Percentiles rank a stretch among this genome's conserved stretches.
Evolutionary conservation across 2,329 filamentous ascomycete species (phyloP).

Genomic region (Cercospora nicotianae): DNA sequence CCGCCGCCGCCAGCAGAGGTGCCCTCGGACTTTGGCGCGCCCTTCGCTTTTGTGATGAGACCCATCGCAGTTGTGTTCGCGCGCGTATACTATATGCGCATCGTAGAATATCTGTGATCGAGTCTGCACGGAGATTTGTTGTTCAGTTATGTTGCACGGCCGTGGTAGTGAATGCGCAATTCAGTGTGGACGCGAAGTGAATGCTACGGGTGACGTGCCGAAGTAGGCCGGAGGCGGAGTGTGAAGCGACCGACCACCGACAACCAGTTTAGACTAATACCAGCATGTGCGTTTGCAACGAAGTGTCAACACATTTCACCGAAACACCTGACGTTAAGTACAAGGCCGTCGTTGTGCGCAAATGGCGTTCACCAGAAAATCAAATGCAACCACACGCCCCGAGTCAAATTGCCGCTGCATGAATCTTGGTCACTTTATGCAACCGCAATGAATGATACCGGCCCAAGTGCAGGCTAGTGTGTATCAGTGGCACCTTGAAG

Average conservation of each 20-base stretch:
- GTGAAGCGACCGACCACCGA: neutral
- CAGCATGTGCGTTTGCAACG: neutral
- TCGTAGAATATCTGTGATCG: constrained; percentile 2
- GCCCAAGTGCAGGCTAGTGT: neutral
- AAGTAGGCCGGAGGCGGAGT: neutral
- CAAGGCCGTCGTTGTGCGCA: neutral
- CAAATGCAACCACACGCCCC: neutral
- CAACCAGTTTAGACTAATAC: neutral
- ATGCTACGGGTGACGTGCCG: neutral
- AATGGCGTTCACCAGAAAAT: neutral
- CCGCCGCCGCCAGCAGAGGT: constrained; percentile 45
- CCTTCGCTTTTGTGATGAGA: constrained; percentile 40
- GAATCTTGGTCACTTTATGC: neutral
- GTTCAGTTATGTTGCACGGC: neutral
- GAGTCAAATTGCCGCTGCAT: neutral
- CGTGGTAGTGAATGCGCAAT: neutral
- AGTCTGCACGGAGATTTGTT: neutral
- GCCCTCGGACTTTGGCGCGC: constrained; percentile 31
- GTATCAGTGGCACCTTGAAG: neutral
- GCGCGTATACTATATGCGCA: constrained; percentile 14
- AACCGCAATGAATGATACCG: neutral
- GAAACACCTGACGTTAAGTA: neutral
- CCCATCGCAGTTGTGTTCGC: constrained; percentile 29
- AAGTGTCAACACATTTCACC: neutral
- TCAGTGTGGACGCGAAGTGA: neutral